Percentiles rank a stretch among this genome's conserved stretches.
Conservation (phyloP, 2,329 filamentous ascomycete species). For the Ceratocystis destructans region DNA sequence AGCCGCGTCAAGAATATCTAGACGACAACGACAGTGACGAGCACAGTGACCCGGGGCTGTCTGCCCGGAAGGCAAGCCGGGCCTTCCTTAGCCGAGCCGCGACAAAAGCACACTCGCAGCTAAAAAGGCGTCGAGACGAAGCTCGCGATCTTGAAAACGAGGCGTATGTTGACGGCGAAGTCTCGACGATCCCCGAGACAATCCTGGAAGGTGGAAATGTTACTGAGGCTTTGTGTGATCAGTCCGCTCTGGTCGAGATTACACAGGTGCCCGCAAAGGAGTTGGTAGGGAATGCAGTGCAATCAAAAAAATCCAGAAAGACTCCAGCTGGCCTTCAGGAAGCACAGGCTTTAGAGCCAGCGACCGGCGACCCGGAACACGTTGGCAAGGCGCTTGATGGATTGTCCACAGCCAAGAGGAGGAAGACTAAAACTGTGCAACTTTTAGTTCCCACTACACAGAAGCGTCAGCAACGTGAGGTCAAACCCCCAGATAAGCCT, state of each 20-base stretch:
- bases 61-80: not conserved
- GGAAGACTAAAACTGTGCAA: not conserved
- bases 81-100: not conserved
- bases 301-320: not conserved
- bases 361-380: too few relatives aligned
- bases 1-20: not conserved
- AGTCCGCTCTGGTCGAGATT: not conserved
- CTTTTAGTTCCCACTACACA: constrained; percentile 15
- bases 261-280: not conserved
- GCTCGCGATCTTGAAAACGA: not conserved
- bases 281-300: not conserved
- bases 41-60: constrained; percentile 1
- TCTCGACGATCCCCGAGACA: not conserved
- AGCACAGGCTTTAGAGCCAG: too few relatives aligned
- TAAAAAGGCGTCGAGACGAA: not conserved
- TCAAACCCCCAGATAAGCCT: constrained; percentile 25
- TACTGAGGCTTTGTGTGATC: not conserved
- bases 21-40: constrained; percentile 5
- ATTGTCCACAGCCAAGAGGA: not conserved
- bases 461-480: constrained; percentile 22
- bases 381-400: not conserved
- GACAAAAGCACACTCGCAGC: not conserved
- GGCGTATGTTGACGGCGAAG: not conserved
- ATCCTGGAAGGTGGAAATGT: not conserved
- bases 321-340: too few relatives aligned